A percentile compares a stretch with the other conserved stretches of the same genome.
Evolutionary conservation across 768 basidiomycete genomes (phyloP).

Genomic region (Epithele typhae): DNA sequence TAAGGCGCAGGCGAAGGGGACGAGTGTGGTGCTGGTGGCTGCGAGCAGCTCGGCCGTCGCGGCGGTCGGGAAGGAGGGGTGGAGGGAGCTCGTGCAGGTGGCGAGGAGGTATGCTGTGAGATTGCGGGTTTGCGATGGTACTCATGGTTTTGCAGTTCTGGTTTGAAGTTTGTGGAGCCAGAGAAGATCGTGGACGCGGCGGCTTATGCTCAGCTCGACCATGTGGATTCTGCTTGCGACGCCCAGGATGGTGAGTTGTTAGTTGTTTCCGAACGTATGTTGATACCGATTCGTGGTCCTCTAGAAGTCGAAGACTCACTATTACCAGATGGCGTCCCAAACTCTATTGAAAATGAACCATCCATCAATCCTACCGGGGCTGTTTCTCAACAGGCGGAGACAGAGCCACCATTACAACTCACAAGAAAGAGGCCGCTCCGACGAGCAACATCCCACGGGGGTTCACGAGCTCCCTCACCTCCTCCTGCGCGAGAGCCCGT

Average conservation of each 20-base stretch:
- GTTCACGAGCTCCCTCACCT: slow-evolving; percentile 36
- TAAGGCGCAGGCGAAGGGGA: slow-evolving; percentile 45
- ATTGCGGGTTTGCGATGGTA: neutral
- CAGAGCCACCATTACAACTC: too few relatives aligned
- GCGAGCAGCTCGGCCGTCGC: slow-evolving; percentile 42
- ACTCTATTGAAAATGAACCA: slow-evolving; percentile 49
- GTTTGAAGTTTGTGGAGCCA: slow-evolving; percentile 39
- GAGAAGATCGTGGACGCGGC: slow-evolving; percentile 52
- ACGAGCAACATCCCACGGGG: slow-evolving; percentile 36
- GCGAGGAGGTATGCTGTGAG: slow-evolving; percentile 42
- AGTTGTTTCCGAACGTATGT: neutral
- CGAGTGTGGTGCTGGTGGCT: slow-evolving; percentile 44
- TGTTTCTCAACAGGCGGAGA: too few relatives aligned
- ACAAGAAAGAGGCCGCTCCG: slow-evolving; percentile 25
- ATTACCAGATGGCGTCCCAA: slow-evolving; percentile 47
- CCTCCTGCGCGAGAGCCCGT: slow-evolving; percentile 5
- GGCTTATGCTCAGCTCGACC: slow-evolving; percentile 31
- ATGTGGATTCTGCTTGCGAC: slow-evolving; percentile 33
- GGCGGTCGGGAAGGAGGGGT: slow-evolving; percentile 50
- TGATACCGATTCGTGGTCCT: slow-evolving; percentile 6
- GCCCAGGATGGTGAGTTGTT: slow-evolving; percentile 19
- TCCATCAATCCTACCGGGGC: slow-evolving; percentile 29
- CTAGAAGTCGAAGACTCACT: slow-evolving; percentile 26
- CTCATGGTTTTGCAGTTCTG: slow-evolving; percentile 33
- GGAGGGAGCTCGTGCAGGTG: slow-evolving; percentile 49